phyloP scores from a whole-genome alignment of 2,329 filamentous ascomycete species.

The Phaeosphaeria sp. region DNA sequence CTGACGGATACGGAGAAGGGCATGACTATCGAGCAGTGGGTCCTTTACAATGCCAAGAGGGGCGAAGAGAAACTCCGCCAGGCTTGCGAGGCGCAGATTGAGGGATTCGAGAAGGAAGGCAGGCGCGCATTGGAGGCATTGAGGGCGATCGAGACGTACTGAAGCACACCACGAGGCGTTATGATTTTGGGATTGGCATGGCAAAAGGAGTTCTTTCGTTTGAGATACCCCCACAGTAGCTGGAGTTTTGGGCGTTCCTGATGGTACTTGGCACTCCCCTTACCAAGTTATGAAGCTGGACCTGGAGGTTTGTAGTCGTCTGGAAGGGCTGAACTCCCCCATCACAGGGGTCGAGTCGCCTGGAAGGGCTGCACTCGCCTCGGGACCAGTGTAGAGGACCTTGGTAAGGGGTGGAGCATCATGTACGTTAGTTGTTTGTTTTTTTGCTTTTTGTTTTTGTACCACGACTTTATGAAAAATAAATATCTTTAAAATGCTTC shows the following conservation, averaged over 20 bases:
- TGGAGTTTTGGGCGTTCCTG: neutral
- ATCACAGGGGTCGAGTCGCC: conserved; percentile 25
- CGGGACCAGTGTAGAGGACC: conserved; percentile 22
- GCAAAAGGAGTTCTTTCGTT: conserved; percentile 19
- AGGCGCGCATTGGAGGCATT: conserved; percentile 77
- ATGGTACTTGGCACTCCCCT: neutral
- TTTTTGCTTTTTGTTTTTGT: conserved; percentile 6
- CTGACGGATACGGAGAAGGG: conserved; percentile 79
- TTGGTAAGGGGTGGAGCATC: conserved; percentile 13
- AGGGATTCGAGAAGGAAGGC: conserved; percentile 83
- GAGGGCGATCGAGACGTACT: conserved; percentile 58
- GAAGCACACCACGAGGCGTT: conserved; percentile 7
- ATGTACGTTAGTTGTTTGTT: neutral
- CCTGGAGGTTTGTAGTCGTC: conserved; percentile 26
- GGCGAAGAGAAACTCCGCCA: conserved; percentile 80
- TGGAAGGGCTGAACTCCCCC: conserved; percentile 26
- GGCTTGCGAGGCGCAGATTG: conserved; percentile 85
- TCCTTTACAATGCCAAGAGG: conserved; percentile 78
- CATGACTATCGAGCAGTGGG: conserved; percentile 96
- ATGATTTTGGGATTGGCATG: conserved; percentile 9
- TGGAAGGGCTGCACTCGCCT: conserved; percentile 28
- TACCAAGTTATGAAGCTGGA: conserved; percentile 27
- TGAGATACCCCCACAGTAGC: conserved; percentile 29
- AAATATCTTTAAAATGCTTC: neutral
- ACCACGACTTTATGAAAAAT: conserved; percentile 6